These are phyloP conservation scores for Eucalyptus pauciflora DNA, from an alignment of 345 rosid species.

Conservation along the genomic window DNA sequence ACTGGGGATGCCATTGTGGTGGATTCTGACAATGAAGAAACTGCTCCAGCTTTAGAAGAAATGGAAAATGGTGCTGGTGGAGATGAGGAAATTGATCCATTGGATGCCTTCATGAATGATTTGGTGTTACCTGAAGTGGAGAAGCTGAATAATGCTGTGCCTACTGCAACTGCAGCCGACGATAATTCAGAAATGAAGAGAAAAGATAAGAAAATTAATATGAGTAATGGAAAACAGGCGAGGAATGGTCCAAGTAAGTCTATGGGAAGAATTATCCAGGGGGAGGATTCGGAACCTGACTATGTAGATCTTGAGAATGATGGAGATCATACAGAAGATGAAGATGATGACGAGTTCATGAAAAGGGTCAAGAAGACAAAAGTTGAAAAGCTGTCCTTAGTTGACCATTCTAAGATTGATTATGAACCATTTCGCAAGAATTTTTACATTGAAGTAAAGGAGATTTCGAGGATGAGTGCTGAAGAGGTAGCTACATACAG, in stretches of 20 bases:
- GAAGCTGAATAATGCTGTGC: slow-evolving; percentile 39
- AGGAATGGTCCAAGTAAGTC: slow-evolving; percentile 57
- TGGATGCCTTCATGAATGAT: slow-evolving; percentile 94
- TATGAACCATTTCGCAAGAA: slow-evolving; percentile 72
- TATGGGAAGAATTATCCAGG: slow-evolving; percentile 86
- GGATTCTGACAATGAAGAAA: slow-evolving; percentile 23
- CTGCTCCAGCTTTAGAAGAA: slow-evolving; percentile 15
- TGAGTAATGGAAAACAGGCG: slow-evolving; percentile 23
- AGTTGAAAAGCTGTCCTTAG: slow-evolving; percentile 80
- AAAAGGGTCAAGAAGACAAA: slow-evolving; percentile 99
- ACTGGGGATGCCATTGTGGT: slow-evolving; percentile 39
- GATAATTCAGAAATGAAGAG: slow-evolving; percentile 7
- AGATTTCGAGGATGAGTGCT: slow-evolving; percentile 61
- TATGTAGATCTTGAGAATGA: slow-evolving; percentile 50
- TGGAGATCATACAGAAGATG: slow-evolving; percentile 61
- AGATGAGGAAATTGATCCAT: slow-evolving; percentile 87
- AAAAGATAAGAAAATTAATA: slow-evolving; percentile 17
- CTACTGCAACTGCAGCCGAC: slow-evolving; percentile 12
- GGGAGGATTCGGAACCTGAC: slow-evolving; percentile 94
- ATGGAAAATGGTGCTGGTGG: slow-evolving; percentile 21
- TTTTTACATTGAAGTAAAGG: slow-evolving; percentile 89
- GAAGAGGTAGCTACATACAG: slow-evolving; percentile 79
- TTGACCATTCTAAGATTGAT: slow-evolving; percentile 89
- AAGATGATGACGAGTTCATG: slow-evolving; percentile 94
- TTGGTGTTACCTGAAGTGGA: slow-evolving; percentile 91